Evolutionary conservation across 306 rosid genomes (phyloP).

Genomic region (Morella rubra): DNA sequence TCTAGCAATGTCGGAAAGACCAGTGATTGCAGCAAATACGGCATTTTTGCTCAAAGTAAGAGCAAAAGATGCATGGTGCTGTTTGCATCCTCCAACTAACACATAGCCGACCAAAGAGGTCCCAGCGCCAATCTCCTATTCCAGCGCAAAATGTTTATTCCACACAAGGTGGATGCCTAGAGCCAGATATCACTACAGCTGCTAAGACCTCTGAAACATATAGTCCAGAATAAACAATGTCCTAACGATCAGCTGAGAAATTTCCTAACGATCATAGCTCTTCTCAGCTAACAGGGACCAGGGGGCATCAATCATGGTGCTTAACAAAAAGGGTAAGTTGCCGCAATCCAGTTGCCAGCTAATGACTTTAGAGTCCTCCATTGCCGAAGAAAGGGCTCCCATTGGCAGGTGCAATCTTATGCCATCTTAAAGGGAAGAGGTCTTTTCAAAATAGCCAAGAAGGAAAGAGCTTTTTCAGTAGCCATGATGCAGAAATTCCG

Average conservation of each 20-base stretch:
- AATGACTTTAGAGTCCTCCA: not conserved
- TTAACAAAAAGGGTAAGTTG: not conserved
- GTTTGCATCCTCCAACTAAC: not conserved
- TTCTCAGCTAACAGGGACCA: slow-evolving; percentile 1
- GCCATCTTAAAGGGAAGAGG: not conserved
- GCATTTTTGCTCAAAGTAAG: not conserved
- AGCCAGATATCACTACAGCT: not conserved
- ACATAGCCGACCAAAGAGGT: not conserved
- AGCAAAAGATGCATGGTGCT: not conserved
- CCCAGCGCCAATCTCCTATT: not conserved
- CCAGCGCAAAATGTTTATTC: not conserved
- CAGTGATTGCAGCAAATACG: not conserved
- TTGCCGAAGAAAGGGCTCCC: not conserved
- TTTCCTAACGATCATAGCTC: not conserved
- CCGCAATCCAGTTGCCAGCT: not conserved
- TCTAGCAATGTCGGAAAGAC: not conserved
- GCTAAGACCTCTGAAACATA: not conserved
- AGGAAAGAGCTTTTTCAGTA: not conserved
- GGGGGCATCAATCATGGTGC: not conserved
- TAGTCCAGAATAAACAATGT: too few relatives aligned
- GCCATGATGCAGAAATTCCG: too few relatives aligned
- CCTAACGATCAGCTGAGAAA: not conserved
- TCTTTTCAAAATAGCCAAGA: not conserved
- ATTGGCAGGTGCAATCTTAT: not conserved
- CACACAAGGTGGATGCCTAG: not conserved